Percentiles rank a stretch among this genome's conserved stretches.
Conservation (phyloP, 2,329 filamentous ascomycete species). For the Microthyrium microscopicum region DNA sequence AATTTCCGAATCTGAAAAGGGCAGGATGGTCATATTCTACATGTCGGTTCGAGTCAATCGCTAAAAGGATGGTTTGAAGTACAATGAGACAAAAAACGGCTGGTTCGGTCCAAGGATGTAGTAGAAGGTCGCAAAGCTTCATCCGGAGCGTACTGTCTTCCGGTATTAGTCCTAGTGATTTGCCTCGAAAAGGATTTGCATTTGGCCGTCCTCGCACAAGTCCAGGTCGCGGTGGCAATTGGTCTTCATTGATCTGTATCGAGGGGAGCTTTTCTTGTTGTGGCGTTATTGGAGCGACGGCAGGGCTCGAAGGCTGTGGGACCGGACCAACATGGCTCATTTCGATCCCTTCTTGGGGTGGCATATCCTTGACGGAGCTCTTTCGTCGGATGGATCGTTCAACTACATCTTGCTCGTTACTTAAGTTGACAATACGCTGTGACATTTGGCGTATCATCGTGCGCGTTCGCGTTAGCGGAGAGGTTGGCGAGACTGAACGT, state of each 20-base stretch:
- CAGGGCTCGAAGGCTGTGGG: slow-evolving; percentile 1
- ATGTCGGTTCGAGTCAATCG: slow-evolving; percentile 60
- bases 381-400: slow-evolving; percentile 53
- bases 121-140: slow-evolving; percentile 64
- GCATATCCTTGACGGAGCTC: slow-evolving; percentile 35
- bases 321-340: neutral
- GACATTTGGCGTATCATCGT: slow-evolving; percentile 57
- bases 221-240: slow-evolving; percentile 12
- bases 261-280: slow-evolving; percentile 22
- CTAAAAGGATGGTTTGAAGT: slow-evolving; percentile 72
- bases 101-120: slow-evolving; percentile 76
- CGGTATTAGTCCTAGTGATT: slow-evolving; percentile 69
- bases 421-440: slow-evolving; percentile 92
- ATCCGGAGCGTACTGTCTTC: slow-evolving; percentile 60
- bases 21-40: slow-evolving; percentile 45
- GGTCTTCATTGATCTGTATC: slow-evolving; percentile 17
- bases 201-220: slow-evolving; percentile 4
- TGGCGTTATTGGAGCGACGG: neutral
- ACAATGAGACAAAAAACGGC: slow-evolving; percentile 76
- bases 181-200: slow-evolving; percentile 68
- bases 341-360: neutral
- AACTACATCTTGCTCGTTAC: slow-evolving; percentile 73
- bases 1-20: slow-evolving; percentile 47
- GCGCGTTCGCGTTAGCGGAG: too few relatives aligned
- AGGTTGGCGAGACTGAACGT: too few relatives aligned